These are phyloP conservation scores for Penicillium roqueforti DNA, from an alignment of 495 filamentous ascomycete genomes.

Conservation along the genomic window DNA sequence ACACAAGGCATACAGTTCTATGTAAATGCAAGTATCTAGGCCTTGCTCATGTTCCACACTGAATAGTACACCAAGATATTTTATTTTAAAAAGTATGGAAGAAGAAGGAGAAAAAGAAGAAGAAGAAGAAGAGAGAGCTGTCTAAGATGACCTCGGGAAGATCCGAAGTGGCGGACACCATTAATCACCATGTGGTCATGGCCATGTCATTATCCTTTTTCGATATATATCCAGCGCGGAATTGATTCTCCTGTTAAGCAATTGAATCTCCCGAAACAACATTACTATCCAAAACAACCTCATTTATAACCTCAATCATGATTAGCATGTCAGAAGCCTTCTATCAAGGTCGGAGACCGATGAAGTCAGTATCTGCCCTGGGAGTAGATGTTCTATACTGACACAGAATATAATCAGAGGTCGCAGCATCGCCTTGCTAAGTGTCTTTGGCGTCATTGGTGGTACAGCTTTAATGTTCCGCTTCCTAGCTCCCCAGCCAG, in stretches of 20 bases:
- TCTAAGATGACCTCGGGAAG: too few relatives aligned
- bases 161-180: too few relatives aligned
- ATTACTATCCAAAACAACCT: not conserved
- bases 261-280: not conserved
- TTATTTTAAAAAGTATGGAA: too few relatives aligned
- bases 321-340: not conserved
- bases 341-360: not conserved
- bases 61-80: too few relatives aligned
- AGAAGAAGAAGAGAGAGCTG: too few relatives aligned
- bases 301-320: not conserved
- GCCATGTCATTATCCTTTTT: not conserved
- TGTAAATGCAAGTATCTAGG: too few relatives aligned
- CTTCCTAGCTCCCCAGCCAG: slow-evolving; percentile 10
- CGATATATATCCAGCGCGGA: not conserved
- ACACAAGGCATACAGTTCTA: too few relatives aligned
- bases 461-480: slow-evolving; percentile 18
- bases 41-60: too few relatives aligned
- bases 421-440: slow-evolving; percentile 18
- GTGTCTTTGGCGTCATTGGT: slow-evolving; percentile 17
- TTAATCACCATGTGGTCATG: slow-evolving; percentile 3
- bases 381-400: not conserved
- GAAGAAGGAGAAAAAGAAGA: too few relatives aligned
- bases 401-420: slow-evolving; percentile 3
- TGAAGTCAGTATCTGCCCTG: not conserved
- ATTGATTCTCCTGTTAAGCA: not conserved